Conservation (phyloP, 2,329 filamentous ascomycete genomes). For the Fusarium albidum region DNA sequence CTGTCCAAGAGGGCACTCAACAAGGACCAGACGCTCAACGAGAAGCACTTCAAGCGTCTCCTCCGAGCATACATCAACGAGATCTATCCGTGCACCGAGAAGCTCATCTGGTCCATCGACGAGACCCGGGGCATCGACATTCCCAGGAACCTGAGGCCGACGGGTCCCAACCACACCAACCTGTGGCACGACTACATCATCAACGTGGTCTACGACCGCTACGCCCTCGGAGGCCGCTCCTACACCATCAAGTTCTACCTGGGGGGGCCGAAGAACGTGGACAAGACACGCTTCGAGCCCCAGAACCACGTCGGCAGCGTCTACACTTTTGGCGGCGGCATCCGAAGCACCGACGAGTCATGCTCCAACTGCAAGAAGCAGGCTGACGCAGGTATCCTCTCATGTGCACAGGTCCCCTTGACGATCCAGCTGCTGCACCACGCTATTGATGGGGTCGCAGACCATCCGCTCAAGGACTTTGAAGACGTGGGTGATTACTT, state of each 20-base stretch:
- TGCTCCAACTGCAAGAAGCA: slow-evolving; percentile 20
- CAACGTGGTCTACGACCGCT: slow-evolving; percentile 25
- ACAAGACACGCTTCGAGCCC: not conserved
- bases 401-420: slow-evolving; percentile 11
- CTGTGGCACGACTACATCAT: slow-evolving; percentile 25
- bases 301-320: slow-evolving; percentile 18
- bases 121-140: not conserved
- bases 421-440: slow-evolving; percentile 10
- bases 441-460: not conserved
- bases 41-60: not conserved
- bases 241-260: slow-evolving; percentile 27
- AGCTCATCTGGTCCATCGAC: not conserved
- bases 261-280: slow-evolving; percentile 1
- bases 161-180: slow-evolving; percentile 3
- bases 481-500: not conserved
- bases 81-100: not conserved
- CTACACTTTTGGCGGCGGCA: slow-evolving; percentile 9
- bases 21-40: not conserved
- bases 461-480: not conserved
- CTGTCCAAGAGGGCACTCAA: not conserved
- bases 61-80: slow-evolving; percentile 4
- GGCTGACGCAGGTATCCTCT: slow-evolving; percentile 3
- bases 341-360: not conserved
- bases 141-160: not conserved
- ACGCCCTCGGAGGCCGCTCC: slow-evolving; percentile 14